phyloP scores from a whole-genome alignment of 768 basidiomycete genomes.

The Trametes sanguinea region DNA sequence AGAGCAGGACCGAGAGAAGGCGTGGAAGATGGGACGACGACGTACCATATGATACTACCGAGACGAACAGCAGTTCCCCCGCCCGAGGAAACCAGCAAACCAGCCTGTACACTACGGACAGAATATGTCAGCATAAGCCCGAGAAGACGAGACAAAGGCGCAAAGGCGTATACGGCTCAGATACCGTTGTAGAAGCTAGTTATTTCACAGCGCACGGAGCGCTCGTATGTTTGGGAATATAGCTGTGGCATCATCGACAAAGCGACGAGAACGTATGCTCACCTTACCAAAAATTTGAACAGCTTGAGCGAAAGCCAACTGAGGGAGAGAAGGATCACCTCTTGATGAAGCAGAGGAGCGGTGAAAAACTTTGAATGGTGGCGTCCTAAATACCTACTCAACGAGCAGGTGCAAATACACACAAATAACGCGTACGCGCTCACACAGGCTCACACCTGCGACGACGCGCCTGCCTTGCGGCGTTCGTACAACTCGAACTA shows the following conservation, averaged over 20 bases:
- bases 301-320: no score
- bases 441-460: neutral
- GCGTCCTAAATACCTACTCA: neutral
- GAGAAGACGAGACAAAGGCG: neutral
- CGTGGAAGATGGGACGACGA: neutral
- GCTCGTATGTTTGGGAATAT: constrained; percentile 32
- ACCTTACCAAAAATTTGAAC: neutral
- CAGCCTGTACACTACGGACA: neutral
- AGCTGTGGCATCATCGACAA: constrained; percentile 20
- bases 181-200: constrained; percentile 30
- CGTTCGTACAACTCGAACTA: no score
- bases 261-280: neutral
- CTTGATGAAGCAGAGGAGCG: neutral
- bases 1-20: constrained; percentile 37
- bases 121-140: constrained; percentile 17
- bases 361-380: neutral
- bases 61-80: no score
- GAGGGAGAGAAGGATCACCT: neutral
- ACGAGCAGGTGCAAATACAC: neutral
- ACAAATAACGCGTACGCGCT: constrained; percentile 4
- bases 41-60: neutral
- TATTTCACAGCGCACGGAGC: constrained; percentile 25
- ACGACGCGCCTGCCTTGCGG: no score
- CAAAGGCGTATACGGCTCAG: constrained; percentile 16
- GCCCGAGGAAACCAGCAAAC: neutral